A percentile compares a stretch with the other conserved stretches of the same genome.
phyloP scores from a whole-genome alignment of 768 basidiomycete genomes.

The Rhodocollybia butyracea region DNA sequence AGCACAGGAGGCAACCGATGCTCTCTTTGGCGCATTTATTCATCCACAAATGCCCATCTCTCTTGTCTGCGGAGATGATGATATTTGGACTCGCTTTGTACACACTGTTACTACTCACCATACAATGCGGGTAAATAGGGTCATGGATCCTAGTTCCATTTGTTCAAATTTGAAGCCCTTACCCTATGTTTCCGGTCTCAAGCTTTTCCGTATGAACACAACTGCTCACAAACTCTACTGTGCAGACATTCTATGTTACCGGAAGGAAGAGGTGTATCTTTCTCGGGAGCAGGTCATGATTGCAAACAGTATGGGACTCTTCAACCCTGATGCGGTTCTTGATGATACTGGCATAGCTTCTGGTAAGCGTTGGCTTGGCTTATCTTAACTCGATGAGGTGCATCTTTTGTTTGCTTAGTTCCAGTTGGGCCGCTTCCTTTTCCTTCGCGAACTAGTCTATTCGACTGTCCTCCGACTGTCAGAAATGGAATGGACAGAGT shows the following conservation, averaged over 20 bases:
- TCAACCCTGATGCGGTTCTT: neutral
- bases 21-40: constrained; percentile 15
- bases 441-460: neutral
- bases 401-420: neutral
- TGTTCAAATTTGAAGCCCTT: neutral
- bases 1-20: constrained; percentile 18
- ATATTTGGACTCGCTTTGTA: neutral
- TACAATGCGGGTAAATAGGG: neutral
- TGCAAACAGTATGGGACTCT: neutral
- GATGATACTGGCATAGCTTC: neutral
- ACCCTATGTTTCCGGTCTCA: neutral
- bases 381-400: neutral
- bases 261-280: neutral
- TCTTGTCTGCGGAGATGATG: neutral
- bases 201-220: neutral
- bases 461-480: neutral
- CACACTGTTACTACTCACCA: neutral
- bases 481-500: neutral
- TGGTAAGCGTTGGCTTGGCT: neutral
- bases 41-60: constrained; percentile 12
- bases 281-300: neutral
- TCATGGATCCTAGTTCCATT: neutral
- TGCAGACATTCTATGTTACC: neutral
- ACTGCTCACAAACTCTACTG: neutral
- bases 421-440: neutral